Evolutionary conservation across 148 eudicot species (phyloP), one percentile per base, ranked within the genome.

Genomic region (Rheum nobile): DNA sequence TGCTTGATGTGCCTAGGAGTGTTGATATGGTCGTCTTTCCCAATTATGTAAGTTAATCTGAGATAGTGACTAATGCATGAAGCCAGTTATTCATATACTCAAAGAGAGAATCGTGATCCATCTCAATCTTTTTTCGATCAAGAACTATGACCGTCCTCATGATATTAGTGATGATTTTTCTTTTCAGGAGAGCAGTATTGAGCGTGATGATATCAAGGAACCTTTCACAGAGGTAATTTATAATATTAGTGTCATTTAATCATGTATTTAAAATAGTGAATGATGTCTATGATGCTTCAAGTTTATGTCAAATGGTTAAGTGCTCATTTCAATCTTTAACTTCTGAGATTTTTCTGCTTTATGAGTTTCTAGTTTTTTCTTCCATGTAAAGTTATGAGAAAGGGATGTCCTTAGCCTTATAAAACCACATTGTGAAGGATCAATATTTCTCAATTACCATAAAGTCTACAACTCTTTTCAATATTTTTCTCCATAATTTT

Each of bases 11-110:
- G 65, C 97, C 97, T 76, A 71, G 78, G 31, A 82, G 88, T 80
- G 97, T 92, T 34, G 96, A 92, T 84, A 90, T 92, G 97, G 97
- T 91, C 74, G 82, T 91, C 70, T 91, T 91, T 75, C 97, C 97
- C 41, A 92, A 92, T 82, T 92, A 92, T 82, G 97, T 92, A 79
- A 86, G 97, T 87, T 37, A 75, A 55, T 47, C 31, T 31, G 31
- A 16, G 16, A 73, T 17, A 9, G 16, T 9, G 31, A 10, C 0
- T 39, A 43, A 8, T 10, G 48, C 17, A 28, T 72, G 19, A 31
- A 46, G 48, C 28, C 50, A 69, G 75, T 54, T 65, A 13, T 65
- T 65, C 41, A 65, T 65, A 6, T 65, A 17, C 70, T 65, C n/a
- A 7, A 22, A 11, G n/a, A 16, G 22, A 65, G 7, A 32, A 11